Conservation (phyloP, 1,284 basidiomycete genomes). For the Heliocybe sulcata region DNA sequence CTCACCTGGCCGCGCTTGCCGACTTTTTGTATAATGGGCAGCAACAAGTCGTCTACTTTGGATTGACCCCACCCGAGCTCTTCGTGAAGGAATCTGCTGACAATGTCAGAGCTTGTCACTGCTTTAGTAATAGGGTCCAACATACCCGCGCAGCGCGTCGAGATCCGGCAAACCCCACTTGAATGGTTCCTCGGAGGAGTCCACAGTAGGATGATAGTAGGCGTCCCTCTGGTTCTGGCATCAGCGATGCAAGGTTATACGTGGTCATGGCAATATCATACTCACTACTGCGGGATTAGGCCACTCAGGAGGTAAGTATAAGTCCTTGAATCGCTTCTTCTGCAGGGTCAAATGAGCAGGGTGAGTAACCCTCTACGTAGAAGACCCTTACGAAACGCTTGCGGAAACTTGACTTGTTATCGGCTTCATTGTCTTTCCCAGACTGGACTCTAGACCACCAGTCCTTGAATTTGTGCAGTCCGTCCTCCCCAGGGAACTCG, state of each 20-base stretch:
- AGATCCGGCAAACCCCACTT: slow-evolving; percentile 97
- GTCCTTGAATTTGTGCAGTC: slow-evolving; percentile 80
- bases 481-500: slow-evolving; percentile 84
- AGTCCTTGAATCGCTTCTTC: slow-evolving; percentile 86
- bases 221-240: slow-evolving; percentile 67
- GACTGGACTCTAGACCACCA: slow-evolving; percentile 97
- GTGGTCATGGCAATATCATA: slow-evolving; percentile 14
- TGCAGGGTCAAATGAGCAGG: slow-evolving; percentile 22
- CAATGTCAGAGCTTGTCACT: neutral
- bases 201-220: slow-evolving; percentile 88
- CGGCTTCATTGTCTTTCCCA: slow-evolving; percentile 73
- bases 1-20: slow-evolving; percentile 68
- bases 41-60: slow-evolving; percentile 89
- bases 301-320: slow-evolving; percentile 82
- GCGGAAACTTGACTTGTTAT: slow-evolving; percentile 71
- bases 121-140: slow-evolving; percentile 7
- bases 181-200: slow-evolving; percentile 90
- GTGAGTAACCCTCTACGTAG: slow-evolving; percentile 10
- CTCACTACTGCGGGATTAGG: slow-evolving; percentile 84
- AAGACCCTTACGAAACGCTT: slow-evolving; percentile 68
- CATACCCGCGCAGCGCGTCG: slow-evolving; percentile 79
- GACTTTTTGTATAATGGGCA: slow-evolving; percentile 92
- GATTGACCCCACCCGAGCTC: slow-evolving; percentile 83
- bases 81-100: slow-evolving; percentile 67
- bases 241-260: neutral